phyloP scores from a whole-genome alignment of 352 stramenopile species.

The Phytopythium vexans region DNA sequence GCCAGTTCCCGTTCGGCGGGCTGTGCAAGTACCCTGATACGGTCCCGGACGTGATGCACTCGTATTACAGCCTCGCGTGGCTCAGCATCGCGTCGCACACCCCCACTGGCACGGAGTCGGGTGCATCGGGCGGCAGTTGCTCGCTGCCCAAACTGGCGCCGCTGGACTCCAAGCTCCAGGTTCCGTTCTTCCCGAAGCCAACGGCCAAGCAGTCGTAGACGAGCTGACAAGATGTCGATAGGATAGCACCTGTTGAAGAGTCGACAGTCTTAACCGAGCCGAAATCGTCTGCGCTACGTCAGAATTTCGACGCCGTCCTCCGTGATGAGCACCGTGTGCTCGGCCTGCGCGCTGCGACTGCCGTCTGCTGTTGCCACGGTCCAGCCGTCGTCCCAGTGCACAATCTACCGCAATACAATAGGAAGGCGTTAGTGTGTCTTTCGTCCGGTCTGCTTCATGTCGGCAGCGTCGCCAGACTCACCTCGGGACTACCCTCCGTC shows the following conservation, averaged over 20 bases:
- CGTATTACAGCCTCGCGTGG: constrained; percentile 89
- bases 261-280: constrained; percentile 3
- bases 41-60: constrained; percentile 89
- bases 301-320: constrained; percentile 93
- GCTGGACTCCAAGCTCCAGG: constrained; percentile 75
- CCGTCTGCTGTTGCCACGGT: constrained; percentile 95
- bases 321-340: constrained; percentile 98
- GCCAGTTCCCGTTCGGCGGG: constrained; percentile 82
- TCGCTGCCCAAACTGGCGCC: constrained; percentile 38
- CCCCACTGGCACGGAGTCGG: constrained; percentile 1
- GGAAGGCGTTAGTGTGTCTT: no score
- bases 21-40: constrained; percentile 79
- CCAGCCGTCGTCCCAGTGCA: constrained; percentile 95
- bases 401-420: constrained; percentile 36
- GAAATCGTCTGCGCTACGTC: constrained; percentile 53
- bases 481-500: constrained; percentile 87
- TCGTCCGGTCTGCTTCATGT: no score
- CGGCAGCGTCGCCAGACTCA: constrained; percentile 11
- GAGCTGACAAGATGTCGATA: not conserved
- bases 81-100: constrained; percentile 72
- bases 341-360: constrained; percentile 93
- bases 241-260: not conserved
- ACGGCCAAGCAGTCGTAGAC: constrained; percentile 8
- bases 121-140: not conserved
- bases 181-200: constrained; percentile 60